Conservation (phyloP, 2,329 filamentous ascomycete species). For the Neonectria punicea region DNA sequence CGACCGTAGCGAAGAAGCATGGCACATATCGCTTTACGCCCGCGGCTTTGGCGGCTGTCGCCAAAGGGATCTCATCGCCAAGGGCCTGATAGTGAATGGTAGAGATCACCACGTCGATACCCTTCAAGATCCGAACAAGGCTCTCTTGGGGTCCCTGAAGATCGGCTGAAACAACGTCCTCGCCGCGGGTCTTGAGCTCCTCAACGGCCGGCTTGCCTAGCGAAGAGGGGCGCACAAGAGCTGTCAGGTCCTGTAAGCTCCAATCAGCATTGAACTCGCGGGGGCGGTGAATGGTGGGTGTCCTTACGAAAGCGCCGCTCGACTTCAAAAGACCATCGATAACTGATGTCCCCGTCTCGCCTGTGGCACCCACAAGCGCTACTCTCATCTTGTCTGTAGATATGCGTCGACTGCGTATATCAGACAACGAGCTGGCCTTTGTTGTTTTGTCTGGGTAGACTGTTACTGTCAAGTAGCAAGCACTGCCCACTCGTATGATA, state of each 20-base stretch:
- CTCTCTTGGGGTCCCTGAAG: conserved; percentile 1
- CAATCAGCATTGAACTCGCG: not conserved
- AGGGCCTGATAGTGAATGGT: not conserved
- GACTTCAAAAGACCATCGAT: not conserved
- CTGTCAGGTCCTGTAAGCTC: conserved; percentile 8
- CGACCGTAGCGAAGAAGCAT: conserved; percentile 2
- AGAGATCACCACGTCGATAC: conserved; percentile 13
- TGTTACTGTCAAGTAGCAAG: too few species aligned
- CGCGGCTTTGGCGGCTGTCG: conserved; percentile 9
- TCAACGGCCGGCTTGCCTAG: not conserved
- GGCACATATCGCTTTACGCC: conserved; percentile 22
- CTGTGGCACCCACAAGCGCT: not conserved
- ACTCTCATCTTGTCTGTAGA: not conserved
- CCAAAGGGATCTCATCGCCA: conserved; percentile 7
- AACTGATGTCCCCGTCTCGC: conserved; percentile 1
- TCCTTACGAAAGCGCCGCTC: not conserved
- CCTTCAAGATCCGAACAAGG: conserved; percentile 2
- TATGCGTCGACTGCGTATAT: too few species aligned
- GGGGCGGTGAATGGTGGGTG: too few species aligned
- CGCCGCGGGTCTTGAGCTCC: not conserved
- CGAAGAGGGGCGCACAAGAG: conserved; percentile 12
- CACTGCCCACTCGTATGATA: too few species aligned
- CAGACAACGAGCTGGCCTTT: too few species aligned
- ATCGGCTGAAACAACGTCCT: not conserved
- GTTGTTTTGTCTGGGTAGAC: too few species aligned